A percentile compares a stretch with the other conserved stretches of the same genome.
phyloP scores from a whole-genome alignment of 306 rosid species.

The Begonia peltatifolia region DNA sequence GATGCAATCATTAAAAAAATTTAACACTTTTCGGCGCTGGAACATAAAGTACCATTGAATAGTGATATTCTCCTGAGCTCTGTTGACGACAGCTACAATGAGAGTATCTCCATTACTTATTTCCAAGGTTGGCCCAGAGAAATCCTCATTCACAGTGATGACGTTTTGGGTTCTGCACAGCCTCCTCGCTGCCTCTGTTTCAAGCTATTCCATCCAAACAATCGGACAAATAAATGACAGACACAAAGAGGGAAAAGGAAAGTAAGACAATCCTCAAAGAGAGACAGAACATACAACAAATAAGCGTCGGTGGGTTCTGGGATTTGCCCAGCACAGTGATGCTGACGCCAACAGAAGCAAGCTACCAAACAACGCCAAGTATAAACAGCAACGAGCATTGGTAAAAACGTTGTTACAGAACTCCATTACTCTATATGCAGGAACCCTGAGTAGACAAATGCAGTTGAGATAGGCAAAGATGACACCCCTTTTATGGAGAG shows the following conservation, averaged over 20 bases:
- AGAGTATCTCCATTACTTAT: conserved; percentile 71
- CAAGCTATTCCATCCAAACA: conserved; percentile 28
- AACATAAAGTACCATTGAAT: conserved; percentile 55
- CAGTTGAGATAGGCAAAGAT: not conserved
- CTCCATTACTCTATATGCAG: not conserved
- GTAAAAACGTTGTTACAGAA: conserved; percentile 9
- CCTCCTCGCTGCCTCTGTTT: conserved; percentile 97
- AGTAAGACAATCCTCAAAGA: not conserved
- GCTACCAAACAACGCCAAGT: conserved; percentile 18
- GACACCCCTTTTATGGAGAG: not conserved
- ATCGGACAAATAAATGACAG: not conserved
- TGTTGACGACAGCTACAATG: conserved; percentile 58
- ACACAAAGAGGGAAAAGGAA: not conserved
- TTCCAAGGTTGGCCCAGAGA: conserved; percentile 88
- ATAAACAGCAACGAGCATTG: conserved; percentile 10
- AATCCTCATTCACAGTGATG: conserved; percentile 83
- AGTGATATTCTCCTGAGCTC: conserved; percentile 74
- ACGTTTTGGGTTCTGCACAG: conserved; percentile 77
- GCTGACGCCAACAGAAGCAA: conserved; percentile 44
- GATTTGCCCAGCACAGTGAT: conserved; percentile 26
- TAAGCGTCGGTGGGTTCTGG: conserved; percentile 46
- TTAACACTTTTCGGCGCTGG: too few species aligned
- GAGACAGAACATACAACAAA: conserved; percentile 47
- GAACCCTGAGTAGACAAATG: conserved; percentile 14
- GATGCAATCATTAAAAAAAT: too few species aligned